Evolutionary conservation across 495 filamentous ascomycete genomes (phyloP).

Genomic region (Aspergillus leporis): DNA sequence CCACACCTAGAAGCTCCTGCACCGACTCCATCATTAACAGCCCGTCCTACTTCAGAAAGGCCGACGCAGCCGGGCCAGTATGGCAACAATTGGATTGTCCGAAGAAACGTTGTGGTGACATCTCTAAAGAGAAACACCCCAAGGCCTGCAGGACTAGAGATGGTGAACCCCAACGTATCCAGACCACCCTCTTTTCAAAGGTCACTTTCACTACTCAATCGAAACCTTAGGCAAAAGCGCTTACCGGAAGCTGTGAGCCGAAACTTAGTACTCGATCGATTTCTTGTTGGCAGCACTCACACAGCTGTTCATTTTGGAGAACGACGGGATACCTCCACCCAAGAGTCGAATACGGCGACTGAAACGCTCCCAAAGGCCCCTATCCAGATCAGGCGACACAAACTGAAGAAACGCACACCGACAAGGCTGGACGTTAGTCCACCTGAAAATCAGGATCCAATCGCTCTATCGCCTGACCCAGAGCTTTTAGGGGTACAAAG

Average conservation of each 20-base stretch:
- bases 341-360: slow-evolving; percentile 2
- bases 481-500: slow-evolving; percentile 10
- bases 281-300: slow-evolving; percentile 26
- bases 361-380: slow-evolving; percentile 4
- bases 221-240: slow-evolving; percentile 24
- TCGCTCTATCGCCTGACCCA: slow-evolving; percentile 17
- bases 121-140: slow-evolving; percentile 34
- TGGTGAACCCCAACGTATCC: slow-evolving; percentile 25
- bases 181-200: slow-evolving; percentile 25
- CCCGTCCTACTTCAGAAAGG: background rate
- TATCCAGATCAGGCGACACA: slow-evolving; percentile 16
- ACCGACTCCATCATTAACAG: background rate
- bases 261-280: slow-evolving; percentile 42
- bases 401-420: slow-evolving; percentile 52
- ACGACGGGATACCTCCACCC: background rate
- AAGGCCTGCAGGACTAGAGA: slow-evolving; percentile 43
- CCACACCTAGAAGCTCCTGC: slow-evolving; percentile 6
- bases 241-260: slow-evolving; percentile 15
- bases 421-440: slow-evolving; percentile 47
- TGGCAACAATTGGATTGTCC: slow-evolving; percentile 40
- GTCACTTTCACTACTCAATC: slow-evolving; percentile 30
- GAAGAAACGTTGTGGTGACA: slow-evolving; percentile 34
- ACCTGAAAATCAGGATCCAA: slow-evolving; percentile 23
- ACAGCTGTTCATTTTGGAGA: background rate
- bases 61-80: slow-evolving; percentile 19